Evolutionary conservation across 805 yeast species (phyloP), one percentile per base, ranked within the genome.

Genomic region (Nakazawaea siamensis): DNA sequence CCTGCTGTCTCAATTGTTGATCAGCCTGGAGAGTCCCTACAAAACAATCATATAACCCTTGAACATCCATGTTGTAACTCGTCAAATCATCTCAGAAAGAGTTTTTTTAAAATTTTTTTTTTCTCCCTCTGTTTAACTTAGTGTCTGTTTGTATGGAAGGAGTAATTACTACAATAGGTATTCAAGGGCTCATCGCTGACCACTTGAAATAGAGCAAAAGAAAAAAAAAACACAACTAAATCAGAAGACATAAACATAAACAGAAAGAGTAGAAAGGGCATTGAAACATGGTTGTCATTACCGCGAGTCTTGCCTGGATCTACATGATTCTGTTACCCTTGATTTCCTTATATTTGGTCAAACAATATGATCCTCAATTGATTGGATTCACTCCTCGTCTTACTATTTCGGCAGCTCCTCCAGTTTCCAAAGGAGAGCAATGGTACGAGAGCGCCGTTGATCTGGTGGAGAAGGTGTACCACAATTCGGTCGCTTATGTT

Each of bases 11-110:
- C 16, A 68, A 57, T 10, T 56, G 50, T 39, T 71, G 76, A 49
- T 80, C 77, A 0, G 84, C 76, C 45, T 74, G 78, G 33, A 87
- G 66, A 1, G 96, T 84, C 9, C 84, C 86, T 18, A 79, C 72
- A 50, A 87, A 85, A 57, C 90, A 82, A 46, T 73, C 76, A 51
- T 81, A 77, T 27, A 87, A 65, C 5, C 70, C 65, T 34, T 68
- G 60, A 18, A 76, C 73, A 54, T 86, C 86, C 94, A 87, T 85
- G 7, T n/a, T 36, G 14, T 29, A 9, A 12, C 7, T 24, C n/a
- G 5, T 6, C 7, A 14, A 14, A 6, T 16, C 19, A 14, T 8
- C 7, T 27, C 18, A 16, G n/a, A 13, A 8, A 8, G 10, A 10
- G 23, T 20, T 6, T 16, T 27, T 27, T 13, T 6, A 27, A 16